Evolutionary conservation across 2,329 filamentous ascomycete species (phyloP).

Genomic region (Zymoseptoria tritici): DNA sequence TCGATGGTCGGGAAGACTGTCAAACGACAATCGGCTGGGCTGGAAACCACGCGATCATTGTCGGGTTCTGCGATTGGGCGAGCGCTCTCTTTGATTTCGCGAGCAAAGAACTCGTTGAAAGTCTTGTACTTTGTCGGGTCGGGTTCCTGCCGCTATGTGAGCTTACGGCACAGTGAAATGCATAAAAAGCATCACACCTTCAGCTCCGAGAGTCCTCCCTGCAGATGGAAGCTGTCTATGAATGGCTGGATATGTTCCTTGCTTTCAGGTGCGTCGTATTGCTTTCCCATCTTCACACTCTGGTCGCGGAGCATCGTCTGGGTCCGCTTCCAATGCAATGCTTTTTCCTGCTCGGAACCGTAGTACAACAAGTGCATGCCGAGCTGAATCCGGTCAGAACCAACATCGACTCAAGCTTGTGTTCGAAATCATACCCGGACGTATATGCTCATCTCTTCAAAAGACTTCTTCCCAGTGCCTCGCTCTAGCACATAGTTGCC

Average conservation of each 20-base stretch:
- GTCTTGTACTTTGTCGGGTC: slow-evolving; percentile 33
- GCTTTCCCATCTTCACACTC: slow-evolving; percentile 34
- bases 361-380: slow-evolving; percentile 41
- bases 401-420: background rate
- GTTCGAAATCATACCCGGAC: slow-evolving; percentile 23
- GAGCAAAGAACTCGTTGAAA: slow-evolving; percentile 40
- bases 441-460: slow-evolving; percentile 38
- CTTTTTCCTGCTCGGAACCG: slow-evolving; percentile 33
- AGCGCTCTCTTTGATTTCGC: slow-evolving; percentile 31
- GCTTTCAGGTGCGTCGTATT: slow-evolving; percentile 34
- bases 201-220: slow-evolving; percentile 29
- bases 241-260: slow-evolving; percentile 35
- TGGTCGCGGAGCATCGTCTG: slow-evolving; percentile 31
- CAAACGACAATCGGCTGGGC: slow-evolving; percentile 35
- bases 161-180: background rate
- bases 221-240: slow-evolving; percentile 33
- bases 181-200: slow-evolving; percentile 5
- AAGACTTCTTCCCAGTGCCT: slow-evolving; percentile 33
- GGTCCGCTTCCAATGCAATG: slow-evolving; percentile 31
- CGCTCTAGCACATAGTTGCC: slow-evolving; percentile 40
- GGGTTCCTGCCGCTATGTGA: slow-evolving; percentile 21
- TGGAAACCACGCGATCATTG: slow-evolving; percentile 26
- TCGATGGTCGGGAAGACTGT: slow-evolving; percentile 34
- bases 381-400: slow-evolving; percentile 12
- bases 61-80: slow-evolving; percentile 33